These are phyloP conservation scores for Fistulifera pelliculosa DNA, from an alignment of 108 stramenopile genomes.

Conservation along the genomic window DNA sequence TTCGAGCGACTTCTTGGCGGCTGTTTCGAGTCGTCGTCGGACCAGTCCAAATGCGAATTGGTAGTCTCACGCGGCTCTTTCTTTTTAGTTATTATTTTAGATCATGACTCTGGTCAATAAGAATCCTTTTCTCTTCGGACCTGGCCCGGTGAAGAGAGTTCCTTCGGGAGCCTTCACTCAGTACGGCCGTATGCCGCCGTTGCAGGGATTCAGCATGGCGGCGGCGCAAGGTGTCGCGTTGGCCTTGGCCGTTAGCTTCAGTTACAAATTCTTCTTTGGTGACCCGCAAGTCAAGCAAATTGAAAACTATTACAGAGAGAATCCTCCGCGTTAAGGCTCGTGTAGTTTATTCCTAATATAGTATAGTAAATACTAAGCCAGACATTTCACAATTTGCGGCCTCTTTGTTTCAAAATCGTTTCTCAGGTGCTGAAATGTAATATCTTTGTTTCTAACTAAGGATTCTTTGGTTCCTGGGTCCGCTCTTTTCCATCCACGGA, in stretches of 20 bases:
- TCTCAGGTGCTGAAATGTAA: no score
- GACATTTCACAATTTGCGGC: no score
- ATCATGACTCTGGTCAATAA: slow-evolving; percentile 41
- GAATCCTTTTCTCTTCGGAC: slow-evolving; percentile 65
- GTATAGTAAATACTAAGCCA: no score
- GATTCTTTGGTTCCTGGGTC: no score
- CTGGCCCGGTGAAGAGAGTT: slow-evolving; percentile 64
- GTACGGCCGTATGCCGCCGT: slow-evolving; percentile 59
- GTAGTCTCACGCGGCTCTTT: neutral
- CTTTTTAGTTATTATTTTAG: neutral
- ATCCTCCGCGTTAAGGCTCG: slow-evolving; percentile 60
- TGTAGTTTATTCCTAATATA: no score
- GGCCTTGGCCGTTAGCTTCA: slow-evolving; percentile 39
- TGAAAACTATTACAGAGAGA: slow-evolving; percentile 77
- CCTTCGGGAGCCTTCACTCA: slow-evolving; percentile 46
- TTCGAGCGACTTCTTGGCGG: no score
- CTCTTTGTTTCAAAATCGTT: no score
- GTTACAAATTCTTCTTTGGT: slow-evolving; percentile 52
- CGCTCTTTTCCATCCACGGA: no score
- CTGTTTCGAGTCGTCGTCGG: no score
- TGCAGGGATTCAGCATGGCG: slow-evolving; percentile 52
- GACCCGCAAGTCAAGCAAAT: slow-evolving; percentile 49
- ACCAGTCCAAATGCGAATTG: no score
- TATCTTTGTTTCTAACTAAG: no score
- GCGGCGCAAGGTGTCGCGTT: slow-evolving; percentile 56